phyloP scores from a whole-genome alignment of 345 rosid genomes.

The Eucalyptus leucophloia region DNA sequence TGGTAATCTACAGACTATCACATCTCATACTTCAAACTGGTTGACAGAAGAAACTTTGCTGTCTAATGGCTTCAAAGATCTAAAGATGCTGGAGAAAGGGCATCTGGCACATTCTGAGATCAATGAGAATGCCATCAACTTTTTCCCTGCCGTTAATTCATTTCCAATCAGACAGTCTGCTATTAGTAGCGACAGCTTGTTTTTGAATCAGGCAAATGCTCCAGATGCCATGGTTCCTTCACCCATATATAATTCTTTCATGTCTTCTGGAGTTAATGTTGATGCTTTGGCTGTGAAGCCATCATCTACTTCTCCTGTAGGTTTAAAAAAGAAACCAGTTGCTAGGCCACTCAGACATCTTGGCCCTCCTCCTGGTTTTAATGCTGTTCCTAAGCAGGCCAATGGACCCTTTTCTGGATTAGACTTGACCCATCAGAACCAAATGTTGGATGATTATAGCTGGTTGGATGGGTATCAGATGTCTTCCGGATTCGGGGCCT shows the following conservation, averaged over 20 bases:
- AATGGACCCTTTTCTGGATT: slow-evolving; percentile 24
- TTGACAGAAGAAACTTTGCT: slow-evolving; percentile 35
- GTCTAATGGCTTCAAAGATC: slow-evolving; percentile 43
- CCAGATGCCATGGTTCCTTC: slow-evolving; percentile 36
- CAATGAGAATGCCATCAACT: slow-evolving; percentile 12
- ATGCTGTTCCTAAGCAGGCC: slow-evolving; percentile 43
- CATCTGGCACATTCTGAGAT: slow-evolving; percentile 31
- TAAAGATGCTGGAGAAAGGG: slow-evolving; percentile 50
- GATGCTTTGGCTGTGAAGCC: slow-evolving; percentile 27
- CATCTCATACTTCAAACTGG: slow-evolving; percentile 39
- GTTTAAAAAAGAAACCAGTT: slow-evolving; percentile 55
- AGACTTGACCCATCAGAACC: not conserved
- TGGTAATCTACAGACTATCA: slow-evolving; percentile 15
- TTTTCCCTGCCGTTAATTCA: slow-evolving; percentile 18
- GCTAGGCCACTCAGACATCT: slow-evolving; percentile 61
- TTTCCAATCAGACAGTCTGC: slow-evolving; percentile 4
- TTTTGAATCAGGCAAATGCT: slow-evolving; percentile 17
- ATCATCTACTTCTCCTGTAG: slow-evolving; percentile 20
- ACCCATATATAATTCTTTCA: slow-evolving; percentile 22
- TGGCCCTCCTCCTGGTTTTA: slow-evolving; percentile 98
- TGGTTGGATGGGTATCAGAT: slow-evolving; percentile 95
- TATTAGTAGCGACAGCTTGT: not conserved
- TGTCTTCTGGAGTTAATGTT: slow-evolving; percentile 29
- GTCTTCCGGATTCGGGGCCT: slow-evolving; percentile 28
- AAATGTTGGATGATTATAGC: slow-evolving; percentile 66